Conservation (phyloP, 108 stramenopile species). For the Pseudonitzschia delicatissima region DNA sequence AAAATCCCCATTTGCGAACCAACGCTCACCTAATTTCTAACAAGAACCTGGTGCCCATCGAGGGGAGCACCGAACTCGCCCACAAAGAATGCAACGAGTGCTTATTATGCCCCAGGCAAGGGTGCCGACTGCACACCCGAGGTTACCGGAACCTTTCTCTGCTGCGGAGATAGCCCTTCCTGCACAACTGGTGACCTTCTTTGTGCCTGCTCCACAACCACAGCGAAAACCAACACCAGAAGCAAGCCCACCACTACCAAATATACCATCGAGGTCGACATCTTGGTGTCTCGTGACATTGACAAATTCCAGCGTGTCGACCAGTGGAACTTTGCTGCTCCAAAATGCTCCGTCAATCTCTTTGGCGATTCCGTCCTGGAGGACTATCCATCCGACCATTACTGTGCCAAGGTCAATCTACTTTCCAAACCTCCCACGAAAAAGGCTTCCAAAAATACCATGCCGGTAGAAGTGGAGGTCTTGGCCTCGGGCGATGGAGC, state of each 20-base stretch:
- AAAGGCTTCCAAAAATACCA: neutral
- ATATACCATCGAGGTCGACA: neutral
- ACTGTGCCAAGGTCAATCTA: neutral
- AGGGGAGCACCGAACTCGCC: neutral
- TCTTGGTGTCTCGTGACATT: neutral
- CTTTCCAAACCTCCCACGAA: too few relatives aligned
- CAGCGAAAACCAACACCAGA: neutral
- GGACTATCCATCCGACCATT: neutral
- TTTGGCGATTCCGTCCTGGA: neutral
- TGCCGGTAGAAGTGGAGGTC: too few relatives aligned
- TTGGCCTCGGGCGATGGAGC: neutral
- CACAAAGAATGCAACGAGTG: slow-evolving; percentile 5
- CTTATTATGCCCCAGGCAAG: slow-evolving; percentile 1
- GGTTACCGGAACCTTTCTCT: neutral
- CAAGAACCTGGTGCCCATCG: neutral
- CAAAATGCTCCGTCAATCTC: neutral
- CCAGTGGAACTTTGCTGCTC: slow-evolving; percentile 1
- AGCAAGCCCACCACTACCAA: neutral
- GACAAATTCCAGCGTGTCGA: neutral
- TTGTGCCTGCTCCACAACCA: neutral
- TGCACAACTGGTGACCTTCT: neutral
- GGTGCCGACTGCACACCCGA: slow-evolving; percentile 4
- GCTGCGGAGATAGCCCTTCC: neutral
- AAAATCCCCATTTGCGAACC: neutral
- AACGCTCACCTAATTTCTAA: neutral